Evolutionary conservation across 1,284 basidiomycete genomes (phyloP).

Genomic region (Sanghuangporus weigelae): DNA sequence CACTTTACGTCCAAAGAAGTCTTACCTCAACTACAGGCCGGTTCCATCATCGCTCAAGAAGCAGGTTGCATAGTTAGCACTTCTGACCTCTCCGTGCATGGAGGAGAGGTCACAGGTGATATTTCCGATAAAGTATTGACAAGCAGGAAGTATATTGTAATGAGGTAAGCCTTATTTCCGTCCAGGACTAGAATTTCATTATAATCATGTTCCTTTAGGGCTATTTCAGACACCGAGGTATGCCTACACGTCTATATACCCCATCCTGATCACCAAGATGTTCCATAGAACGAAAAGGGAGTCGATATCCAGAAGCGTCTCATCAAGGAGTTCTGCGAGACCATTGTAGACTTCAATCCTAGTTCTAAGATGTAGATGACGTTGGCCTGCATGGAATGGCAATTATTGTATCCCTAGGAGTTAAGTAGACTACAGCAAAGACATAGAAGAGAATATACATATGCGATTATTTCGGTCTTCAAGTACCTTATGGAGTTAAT

Average conservation of each 20-base stretch:
- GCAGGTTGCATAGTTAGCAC: conserved; percentile 80
- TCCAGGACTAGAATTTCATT: background rate
- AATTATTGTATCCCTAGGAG: background rate
- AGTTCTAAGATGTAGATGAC: background rate
- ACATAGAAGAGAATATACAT: too few relatives aligned
- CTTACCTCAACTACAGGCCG: conserved; percentile 45
- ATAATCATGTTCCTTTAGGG: conserved; percentile 29
- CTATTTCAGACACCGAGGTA: conserved; percentile 55
- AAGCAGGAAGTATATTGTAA: conserved; percentile 84
- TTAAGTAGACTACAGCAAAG: too few relatives aligned
- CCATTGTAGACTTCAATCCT: conserved; percentile 55
- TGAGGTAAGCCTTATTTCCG: conserved; percentile 31
- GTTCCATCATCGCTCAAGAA: conserved; percentile 89
- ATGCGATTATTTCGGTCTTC: too few relatives aligned
- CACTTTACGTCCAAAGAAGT: background rate
- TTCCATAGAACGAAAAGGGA: conserved; percentile 53
- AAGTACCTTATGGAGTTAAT: too few relatives aligned
- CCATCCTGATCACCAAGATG: background rate
- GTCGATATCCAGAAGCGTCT: conserved; percentile 74
- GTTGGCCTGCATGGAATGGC: background rate
- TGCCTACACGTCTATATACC: background rate
- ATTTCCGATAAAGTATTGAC: conserved; percentile 59
- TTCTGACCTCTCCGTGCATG: conserved; percentile 45
- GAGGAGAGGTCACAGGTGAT: conserved; percentile 43
- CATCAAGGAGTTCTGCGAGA: conserved; percentile 80